phyloP scores from a whole-genome alignment of 148 eudicot genomes.

The Camellia lanceoleosa region DNA sequence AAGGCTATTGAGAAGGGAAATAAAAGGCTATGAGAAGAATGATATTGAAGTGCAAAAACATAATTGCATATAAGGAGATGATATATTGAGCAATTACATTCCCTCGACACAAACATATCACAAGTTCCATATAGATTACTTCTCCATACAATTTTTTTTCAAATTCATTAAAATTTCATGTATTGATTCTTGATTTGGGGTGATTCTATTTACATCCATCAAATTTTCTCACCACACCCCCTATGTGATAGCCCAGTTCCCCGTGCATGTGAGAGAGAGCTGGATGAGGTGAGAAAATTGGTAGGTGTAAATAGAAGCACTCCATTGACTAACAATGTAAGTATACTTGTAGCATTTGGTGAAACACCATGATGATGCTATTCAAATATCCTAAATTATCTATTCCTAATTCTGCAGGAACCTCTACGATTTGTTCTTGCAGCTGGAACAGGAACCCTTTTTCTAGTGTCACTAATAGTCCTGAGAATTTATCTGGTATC shows the following conservation, averaged over 20 bases:
- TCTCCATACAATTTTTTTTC: too few species aligned
- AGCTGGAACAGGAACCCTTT: constrained; percentile 87
- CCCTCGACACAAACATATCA: too few species aligned
- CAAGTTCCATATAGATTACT: too few species aligned
- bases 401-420: constrained; percentile 54
- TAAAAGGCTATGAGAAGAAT: neutral
- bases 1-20: neutral
- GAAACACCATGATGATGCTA: neutral
- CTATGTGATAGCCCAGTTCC: too few species aligned
- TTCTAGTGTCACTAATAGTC: constrained; percentile 77
- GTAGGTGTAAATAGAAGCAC: too few species aligned
- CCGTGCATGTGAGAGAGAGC: too few species aligned
- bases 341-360: neutral
- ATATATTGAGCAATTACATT: too few species aligned
- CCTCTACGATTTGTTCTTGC: constrained; percentile 77
- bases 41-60: neutral
- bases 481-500: constrained; percentile 90
- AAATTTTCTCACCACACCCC: too few species aligned
- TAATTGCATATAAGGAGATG: neutral
- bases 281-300: too few species aligned
- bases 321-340: neutral
- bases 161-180: too few species aligned
- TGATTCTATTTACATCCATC: too few species aligned
- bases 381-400: neutral
- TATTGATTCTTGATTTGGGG: too few species aligned